Percentiles rank a stretch among this genome's conserved stretches.
phyloP scores from a whole-genome alignment of 441 rosid species.

The Bruguiera hainesii region DNA sequence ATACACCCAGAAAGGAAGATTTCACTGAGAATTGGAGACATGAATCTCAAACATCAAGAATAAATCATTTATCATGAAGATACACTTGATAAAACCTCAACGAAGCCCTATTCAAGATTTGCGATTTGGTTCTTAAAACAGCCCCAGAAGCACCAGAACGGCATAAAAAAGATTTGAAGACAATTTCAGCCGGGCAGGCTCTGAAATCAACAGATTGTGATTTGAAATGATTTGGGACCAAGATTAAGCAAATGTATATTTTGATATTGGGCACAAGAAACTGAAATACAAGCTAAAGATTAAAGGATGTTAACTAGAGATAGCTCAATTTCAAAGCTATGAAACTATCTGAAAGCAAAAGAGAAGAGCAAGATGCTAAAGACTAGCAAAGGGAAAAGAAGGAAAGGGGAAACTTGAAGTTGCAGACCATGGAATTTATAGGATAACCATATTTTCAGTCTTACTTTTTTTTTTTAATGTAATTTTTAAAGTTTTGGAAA shows the following conservation, averaged over 20 bases:
- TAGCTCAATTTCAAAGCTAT: constrained; percentile 21
- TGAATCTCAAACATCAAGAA: constrained; percentile 85
- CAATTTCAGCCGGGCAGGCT: background rate
- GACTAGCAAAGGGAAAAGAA: constrained; percentile 8
- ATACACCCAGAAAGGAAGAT: constrained; percentile 68
- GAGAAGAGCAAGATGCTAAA: constrained; percentile 7
- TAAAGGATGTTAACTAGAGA: background rate
- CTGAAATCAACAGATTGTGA: background rate
- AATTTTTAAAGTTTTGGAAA: no score
- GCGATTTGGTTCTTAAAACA: constrained; percentile 2
- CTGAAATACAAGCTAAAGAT: constrained; percentile 6
- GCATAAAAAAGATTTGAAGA: background rate
- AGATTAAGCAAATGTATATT: constrained; percentile 5
- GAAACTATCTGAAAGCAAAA: background rate
- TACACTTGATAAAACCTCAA: constrained; percentile 3
- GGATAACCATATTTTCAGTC: background rate
- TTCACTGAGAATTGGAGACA: constrained; percentile 95
- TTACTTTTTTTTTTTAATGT: no score
- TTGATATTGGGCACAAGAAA: constrained; percentile 17
- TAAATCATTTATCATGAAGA: constrained; percentile 47
- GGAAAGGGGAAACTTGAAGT: constrained; percentile 12
- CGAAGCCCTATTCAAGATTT: background rate
- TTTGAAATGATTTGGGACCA: background rate
- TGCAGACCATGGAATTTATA: constrained; percentile 28
- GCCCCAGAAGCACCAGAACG: constrained; percentile 12